Base-by-base conservation (phyloP, 2,329 filamentous ascomycete genomes). In the Aspergillus spinulosporus region DNA sequence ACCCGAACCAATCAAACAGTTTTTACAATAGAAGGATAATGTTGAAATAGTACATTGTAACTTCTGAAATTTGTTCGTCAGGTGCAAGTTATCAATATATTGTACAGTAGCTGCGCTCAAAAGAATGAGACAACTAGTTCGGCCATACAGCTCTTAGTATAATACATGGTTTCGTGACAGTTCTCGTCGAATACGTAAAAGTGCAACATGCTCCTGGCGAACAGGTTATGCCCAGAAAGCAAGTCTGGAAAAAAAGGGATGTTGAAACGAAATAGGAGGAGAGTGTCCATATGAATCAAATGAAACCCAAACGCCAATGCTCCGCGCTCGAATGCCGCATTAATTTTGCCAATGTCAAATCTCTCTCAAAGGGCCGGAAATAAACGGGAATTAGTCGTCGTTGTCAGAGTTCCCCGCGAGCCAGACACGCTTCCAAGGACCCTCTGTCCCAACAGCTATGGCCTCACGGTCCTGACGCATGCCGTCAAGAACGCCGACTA, bases 401-500 rank as follows among this genome's bases (percentile, higher is more conserved):
- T 71, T 65, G 29, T 71, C 66, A 58, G 62, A 57, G 29, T 66
- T 68, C 5, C 73, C 72, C 12, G 73, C 67, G 21, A 72, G 58
- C 75, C 73, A 78, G 15, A 72, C 70, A 29, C 72, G 70, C 63
- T 77, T 74, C 73, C 74, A 77, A 11, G 72, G 68, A 5, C 74
- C 70, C 14, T 77, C 72, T 5, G 68, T 62, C 3, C 70, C 73
- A 57, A 69, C 64, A 56, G 70, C 65, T 6, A 44, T 29, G 50
- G 69, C 67, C 63, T 83, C 79, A 40, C 81, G 78, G 66, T 89
- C 86, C 64, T 78, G 76, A 50, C 84, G 78, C 86, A 89, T 89
- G 29, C 85, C 86, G 62, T 89, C 87, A 31, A 90, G 74, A n/a
- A 89, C 87, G 21, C 74, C 86, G 12, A 88, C 84, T 14, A 90